Evolutionary conservation across 805 yeast genomes (phyloP).

Genomic region (Nakazawaea pomicola): DNA sequence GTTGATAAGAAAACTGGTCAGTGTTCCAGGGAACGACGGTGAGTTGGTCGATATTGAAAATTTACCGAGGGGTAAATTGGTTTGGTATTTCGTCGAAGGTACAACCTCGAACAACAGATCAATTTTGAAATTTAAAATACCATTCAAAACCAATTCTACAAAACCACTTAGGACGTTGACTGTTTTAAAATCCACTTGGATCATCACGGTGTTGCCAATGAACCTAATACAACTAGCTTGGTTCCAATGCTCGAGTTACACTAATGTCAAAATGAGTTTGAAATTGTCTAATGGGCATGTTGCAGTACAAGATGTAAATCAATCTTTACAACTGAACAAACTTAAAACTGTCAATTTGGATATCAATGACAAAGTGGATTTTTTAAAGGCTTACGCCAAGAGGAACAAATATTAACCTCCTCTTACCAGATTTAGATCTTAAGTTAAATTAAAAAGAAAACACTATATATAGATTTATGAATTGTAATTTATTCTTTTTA

Average conservation of each 20-base stretch:
- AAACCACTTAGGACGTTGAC: too few relatives aligned
- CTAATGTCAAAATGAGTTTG: background rate
- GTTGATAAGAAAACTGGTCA: constrained; percentile 6
- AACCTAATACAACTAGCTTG: background rate
- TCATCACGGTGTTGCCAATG: constrained; percentile 5
- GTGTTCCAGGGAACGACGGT: constrained; percentile 13
- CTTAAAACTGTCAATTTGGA: constrained; percentile 8
- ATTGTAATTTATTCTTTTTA: background rate
- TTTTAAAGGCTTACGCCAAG: constrained; percentile 3
- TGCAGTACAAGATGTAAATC: background rate
- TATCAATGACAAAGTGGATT: constrained; percentile 3
- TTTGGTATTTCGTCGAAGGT: constrained; percentile 70
- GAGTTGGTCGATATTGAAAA: constrained; percentile 10
- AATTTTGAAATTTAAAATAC: constrained; percentile 45
- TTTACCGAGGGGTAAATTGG: constrained; percentile 28
- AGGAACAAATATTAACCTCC: background rate
- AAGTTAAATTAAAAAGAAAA: too few relatives aligned
- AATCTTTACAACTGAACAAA: constrained; percentile 1
- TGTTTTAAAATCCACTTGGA: constrained; percentile 4
- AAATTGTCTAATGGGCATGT: background rate
- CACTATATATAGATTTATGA: background rate
- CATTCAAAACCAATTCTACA: too few relatives aligned
- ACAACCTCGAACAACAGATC: constrained; percentile 83
- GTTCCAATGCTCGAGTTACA: constrained; percentile 1
- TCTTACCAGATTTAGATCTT: too few relatives aligned